Evolutionary conservation across 2,329 filamentous ascomycete species (phyloP).

Genomic region (Parasarocladium wereldwijsianum): DNA sequence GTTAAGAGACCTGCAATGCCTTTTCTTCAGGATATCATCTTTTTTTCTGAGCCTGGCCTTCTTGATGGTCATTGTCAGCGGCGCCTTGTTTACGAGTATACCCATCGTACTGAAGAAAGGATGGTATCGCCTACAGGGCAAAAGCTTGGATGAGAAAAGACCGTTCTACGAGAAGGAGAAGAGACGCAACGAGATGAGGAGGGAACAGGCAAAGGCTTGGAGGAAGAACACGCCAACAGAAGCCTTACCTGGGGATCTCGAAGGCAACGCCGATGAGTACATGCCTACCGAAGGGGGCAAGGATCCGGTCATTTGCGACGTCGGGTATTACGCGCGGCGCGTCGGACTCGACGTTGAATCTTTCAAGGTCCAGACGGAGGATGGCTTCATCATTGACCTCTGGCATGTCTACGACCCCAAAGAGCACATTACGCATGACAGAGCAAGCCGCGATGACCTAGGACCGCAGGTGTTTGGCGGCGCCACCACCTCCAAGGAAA

Average conservation of each 20-base stretch:
- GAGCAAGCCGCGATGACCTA: conserved; percentile 32
- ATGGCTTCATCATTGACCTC: conserved; percentile 78
- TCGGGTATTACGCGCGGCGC: conserved; percentile 72
- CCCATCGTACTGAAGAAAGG: conserved; percentile 32
- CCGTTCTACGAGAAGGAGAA: conserved; percentile 64
- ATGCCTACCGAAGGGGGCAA: conserved; percentile 64
- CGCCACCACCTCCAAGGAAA: conserved; percentile 22
- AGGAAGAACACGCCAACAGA: conserved; percentile 22
- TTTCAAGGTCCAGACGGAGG: conserved; percentile 79
- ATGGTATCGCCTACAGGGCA: conserved; percentile 39
- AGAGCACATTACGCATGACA: conserved; percentile 43
- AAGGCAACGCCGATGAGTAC: conserved; percentile 39
- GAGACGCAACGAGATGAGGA: conserved; percentile 39
- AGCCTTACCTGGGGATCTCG: conserved; percentile 23
- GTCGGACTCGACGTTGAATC: conserved; percentile 78
- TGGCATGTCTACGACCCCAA: conserved; percentile 83
- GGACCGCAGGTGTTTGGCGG: conserved; percentile 48
- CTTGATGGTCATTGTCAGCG: conserved; percentile 59
- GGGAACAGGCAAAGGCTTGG: conserved; percentile 50
- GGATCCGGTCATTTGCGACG: conserved; percentile 65
- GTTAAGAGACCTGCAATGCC: conserved; percentile 49
- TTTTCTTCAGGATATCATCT: conserved; percentile 50
- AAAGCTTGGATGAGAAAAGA: conserved; percentile 42
- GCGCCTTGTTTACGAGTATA: conserved; percentile 55
- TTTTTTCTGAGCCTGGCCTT: conserved; percentile 68